A percentile compares a stretch with the other conserved stretches of the same genome.
These are phyloP conservation scores for Linanthus parryae DNA, from an alignment of 148 eudicot genomes.

Conservation along the genomic window DNA sequence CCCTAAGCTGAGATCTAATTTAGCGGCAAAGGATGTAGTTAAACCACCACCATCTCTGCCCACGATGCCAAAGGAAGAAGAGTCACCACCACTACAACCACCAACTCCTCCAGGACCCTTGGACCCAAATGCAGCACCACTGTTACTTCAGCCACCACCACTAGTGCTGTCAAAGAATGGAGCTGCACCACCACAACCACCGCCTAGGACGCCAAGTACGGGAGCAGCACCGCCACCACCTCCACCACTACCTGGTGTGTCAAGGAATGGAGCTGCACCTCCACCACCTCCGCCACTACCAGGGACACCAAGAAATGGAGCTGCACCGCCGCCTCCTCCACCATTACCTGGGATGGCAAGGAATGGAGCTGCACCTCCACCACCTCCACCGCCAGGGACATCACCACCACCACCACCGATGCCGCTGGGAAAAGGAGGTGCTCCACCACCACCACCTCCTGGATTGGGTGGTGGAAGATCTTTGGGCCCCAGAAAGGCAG, in stretches of 20 bases:
- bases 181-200: constrained; percentile 16
- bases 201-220: background rate
- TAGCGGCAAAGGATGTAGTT: background rate
- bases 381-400: constrained; percentile 46
- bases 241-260: constrained; percentile 10
- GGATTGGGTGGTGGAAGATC: constrained; percentile 38
- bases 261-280: background rate
- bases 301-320: constrained; percentile 8
- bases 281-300: constrained; percentile 47
- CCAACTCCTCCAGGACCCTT: background rate
- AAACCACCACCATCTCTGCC: constrained; percentile 9
- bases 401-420: constrained; percentile 49
- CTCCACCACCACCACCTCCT: constrained; percentile 68
- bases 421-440: constrained; percentile 30
- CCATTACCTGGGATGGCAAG: constrained; percentile 39
- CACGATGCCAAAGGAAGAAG: background rate
- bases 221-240: constrained; percentile 16
- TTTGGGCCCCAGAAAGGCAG: constrained; percentile 52
- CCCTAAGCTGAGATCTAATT: constrained; percentile 8
- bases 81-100: constrained; percentile 12
- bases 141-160: constrained; percentile 1
- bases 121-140: background rate
- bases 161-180: background rate
- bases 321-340: constrained; percentile 34
- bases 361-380: constrained; percentile 27